Base-by-base conservation (phyloP, 2,329 filamentous ascomycete genomes). In the Furcasterigmium furcatum region DNA sequence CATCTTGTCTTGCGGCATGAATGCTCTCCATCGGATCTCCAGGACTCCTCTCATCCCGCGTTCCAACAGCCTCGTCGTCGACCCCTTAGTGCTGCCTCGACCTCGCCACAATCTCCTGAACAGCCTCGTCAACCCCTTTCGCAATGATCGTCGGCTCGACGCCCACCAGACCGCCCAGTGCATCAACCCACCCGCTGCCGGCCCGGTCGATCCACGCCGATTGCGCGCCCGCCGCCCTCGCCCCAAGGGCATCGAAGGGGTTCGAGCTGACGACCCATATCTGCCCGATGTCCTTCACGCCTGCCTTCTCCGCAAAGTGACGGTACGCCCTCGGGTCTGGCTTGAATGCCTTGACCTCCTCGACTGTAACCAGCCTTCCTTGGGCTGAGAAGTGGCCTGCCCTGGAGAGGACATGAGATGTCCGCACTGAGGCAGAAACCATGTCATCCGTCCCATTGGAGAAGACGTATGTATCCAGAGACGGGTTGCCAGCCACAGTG, bases 191-290 rank as follows among this genome's bases (percentile, higher is more conserved):
- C 3, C 84, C 84, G 9, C 63, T 70, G 0, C 77, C 76, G 13
- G 59, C 62, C 21, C 86, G 68, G 65, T 89, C 84, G 6, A 91
- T 76, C 81, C 84, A 90, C 12, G 74, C 80, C 20, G 81, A 77
- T 54, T 76, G 73, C 65, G 89, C 66, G 0, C 85, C 85, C 5
- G 74, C 71, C 2, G 71, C 71, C 49, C 72, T 73, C 1, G 85
- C 82, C 0, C 87, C 87, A 1, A 82, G 74, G 14, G 86, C 68
- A 59, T 91, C 87, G 58, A 91, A 91, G 3, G 87, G 82, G 58
- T 91, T 91, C 2, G 80, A 79, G 52, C 77, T 86, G 6, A 91
- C 74, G 8, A 91, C 63, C 84, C 85, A 89, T 13, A 89, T 71
- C 21, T 76, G 67, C 1, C 59, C 65, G 51, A 72, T 67, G 16